Base-by-base conservation (phyloP, 495 filamentous ascomycete genomes). In the Aspergillus leporis region DNA sequence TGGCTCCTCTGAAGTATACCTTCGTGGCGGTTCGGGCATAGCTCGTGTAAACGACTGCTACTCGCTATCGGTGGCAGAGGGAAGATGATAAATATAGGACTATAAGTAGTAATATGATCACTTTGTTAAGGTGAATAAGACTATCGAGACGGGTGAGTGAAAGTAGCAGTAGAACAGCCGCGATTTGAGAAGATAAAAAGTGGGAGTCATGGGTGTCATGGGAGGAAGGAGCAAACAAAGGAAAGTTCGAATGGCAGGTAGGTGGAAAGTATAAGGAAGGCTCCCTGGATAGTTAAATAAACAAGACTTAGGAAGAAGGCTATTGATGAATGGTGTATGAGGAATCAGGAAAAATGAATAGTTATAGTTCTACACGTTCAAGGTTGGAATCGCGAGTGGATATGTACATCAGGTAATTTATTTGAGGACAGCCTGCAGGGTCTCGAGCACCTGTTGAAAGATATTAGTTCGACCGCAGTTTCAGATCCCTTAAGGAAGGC, bases 351-450 rank as follows among this genome's bases (percentile, higher is more conserved):
- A 71, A 64, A 73, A 70, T 1, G 8, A 47, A 21, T 70, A 70
- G 70, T 59, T 75, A 69, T 76, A 74, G 73, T 78, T 76, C 72
- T 78, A 76, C 75, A 78, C 31, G 65, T 72, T 75, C 60, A 66
- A 23, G 55, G 57, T 63, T 51, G 63, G 60, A 62, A 65, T 55
- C 64, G 63, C 71, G 61, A 72, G 59, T 66, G 70, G 70, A 69
- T 78, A 78, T 78, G 70, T 78, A 78, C 75, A 78, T 75, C 67
- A 71, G 62, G 56, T 62, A 41, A 67, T 71, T 76, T 87, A 90
- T 82, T 91, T 92, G 66, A 92, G 79, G 64, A 81, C 81, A 63
- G 84, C 80, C 77, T 92, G 89, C 71, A 92, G 82, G 74, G 79
- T 85, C 83, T 90, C 87, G 59, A 90, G 74, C 67, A 90, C 85